These are phyloP conservation scores for Globisporangium recalcitrans DNA, from an alignment of 352 stramenopile species.

Conservation along the genomic window DNA sequence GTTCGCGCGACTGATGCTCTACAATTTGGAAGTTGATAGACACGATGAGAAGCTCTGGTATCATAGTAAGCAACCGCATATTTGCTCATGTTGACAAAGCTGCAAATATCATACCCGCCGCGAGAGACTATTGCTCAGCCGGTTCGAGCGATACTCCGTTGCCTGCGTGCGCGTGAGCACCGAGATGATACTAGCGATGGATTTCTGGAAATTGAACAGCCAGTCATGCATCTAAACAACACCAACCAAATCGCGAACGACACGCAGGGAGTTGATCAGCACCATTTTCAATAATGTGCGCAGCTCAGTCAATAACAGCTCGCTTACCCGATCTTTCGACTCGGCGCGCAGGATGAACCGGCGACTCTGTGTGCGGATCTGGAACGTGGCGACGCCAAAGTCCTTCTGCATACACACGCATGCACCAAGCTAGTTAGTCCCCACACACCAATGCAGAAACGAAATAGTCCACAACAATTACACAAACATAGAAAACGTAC, in stretches of 20 bases:
- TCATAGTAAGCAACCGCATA: neutral
- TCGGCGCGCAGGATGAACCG: constrained; percentile 75
- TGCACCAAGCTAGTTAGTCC: neutral
- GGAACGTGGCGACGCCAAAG: constrained; percentile 72
- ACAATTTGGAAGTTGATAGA: constrained; percentile 6
- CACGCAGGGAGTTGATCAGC: neutral
- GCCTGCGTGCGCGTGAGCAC: constrained; percentile 60
- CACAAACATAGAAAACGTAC: constrained; percentile 28
- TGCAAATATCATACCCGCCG: constrained; percentile 34
- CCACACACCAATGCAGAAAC: no score
- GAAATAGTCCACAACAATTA: constrained; percentile 14
- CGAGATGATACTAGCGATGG: constrained; percentile 83
- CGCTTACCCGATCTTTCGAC: constrained; percentile 70
- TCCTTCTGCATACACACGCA: constrained; percentile 50
- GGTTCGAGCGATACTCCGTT: constrained; percentile 41
- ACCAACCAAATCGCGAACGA: no score
- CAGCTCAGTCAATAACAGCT: neutral
- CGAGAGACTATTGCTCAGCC: constrained; percentile 46
- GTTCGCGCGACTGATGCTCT: constrained; percentile 67
- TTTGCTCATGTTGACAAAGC: neutral
- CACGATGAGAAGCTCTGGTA: neutral
- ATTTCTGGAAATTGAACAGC: constrained; percentile 89
- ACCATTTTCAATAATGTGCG: neutral
- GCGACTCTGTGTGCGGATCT: constrained; percentile 75
- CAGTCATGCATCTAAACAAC: constrained; percentile 84